Conservation (phyloP, 1,284 basidiomycete species). For the Peniophora sp. region DNA sequence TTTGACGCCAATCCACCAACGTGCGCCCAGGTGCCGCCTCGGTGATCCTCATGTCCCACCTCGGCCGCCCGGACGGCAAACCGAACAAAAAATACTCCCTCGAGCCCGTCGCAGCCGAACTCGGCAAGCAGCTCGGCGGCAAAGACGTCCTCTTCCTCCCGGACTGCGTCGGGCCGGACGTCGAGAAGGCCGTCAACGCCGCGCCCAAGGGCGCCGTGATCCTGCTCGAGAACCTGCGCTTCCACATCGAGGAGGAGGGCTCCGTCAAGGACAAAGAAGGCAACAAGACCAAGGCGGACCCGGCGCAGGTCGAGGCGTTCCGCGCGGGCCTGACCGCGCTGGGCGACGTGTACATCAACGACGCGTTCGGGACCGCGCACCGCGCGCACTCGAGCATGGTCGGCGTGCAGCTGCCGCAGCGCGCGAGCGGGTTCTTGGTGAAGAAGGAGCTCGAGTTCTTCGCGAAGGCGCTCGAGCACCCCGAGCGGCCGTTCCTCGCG, state of each 20-base stretch:
- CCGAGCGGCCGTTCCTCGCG: conserved; percentile 94
- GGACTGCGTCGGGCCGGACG: conserved; percentile 83
- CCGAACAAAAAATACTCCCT: conserved; percentile 87
- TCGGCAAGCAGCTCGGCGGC: conserved; percentile 56
- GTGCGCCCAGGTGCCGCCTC: conserved; percentile 62
- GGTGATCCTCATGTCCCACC: conserved; percentile 95
- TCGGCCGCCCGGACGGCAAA: conserved; percentile 95
- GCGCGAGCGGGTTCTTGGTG: conserved; percentile 94
- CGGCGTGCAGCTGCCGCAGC: conserved; percentile 88
- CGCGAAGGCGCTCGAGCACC: conserved; percentile 93
- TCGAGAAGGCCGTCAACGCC: conserved; percentile 71
- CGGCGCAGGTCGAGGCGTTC: conserved; percentile 78
- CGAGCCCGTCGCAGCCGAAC: conserved; percentile 75
- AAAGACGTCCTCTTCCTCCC: conserved; percentile 76
- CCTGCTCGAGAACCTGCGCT: conserved; percentile 95
- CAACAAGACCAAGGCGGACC: conserved; percentile 89
- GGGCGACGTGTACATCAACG: conserved; percentile 97
- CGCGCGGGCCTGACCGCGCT: conserved; percentile 83
- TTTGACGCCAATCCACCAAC: conserved; percentile 5
- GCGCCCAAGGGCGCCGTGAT: conserved; percentile 78
- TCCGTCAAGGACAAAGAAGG: conserved; percentile 89
- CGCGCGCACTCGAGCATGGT: conserved; percentile 99
- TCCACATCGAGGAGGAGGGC: conserved; percentile 98
- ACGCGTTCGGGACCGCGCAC: conserved; percentile 98
- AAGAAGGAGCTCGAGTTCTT: conserved; percentile 99